Evolutionary conservation across 257 asterid species (phyloP).

Genomic region (Haberlea rhodopensis): DNA sequence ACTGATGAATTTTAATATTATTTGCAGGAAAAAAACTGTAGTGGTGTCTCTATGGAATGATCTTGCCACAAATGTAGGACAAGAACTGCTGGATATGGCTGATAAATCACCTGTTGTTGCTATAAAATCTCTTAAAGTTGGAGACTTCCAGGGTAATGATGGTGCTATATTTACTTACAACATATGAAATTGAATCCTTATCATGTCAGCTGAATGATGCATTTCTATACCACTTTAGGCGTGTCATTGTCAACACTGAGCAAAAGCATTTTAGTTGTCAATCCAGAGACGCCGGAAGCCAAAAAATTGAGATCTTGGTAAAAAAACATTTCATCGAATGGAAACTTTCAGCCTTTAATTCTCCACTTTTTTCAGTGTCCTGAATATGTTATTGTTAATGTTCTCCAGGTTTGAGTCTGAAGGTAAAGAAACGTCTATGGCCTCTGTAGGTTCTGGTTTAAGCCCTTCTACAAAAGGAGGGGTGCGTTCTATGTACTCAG

Average conservation of each 20-base stretch:
- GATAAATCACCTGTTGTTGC: constrained; percentile 91
- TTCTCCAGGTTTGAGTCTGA: constrained; percentile 74
- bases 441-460: constrained; percentile 69
- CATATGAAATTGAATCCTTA: background rate
- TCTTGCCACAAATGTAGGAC: constrained; percentile 56
- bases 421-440: constrained; percentile 77
- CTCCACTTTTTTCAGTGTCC: background rate
- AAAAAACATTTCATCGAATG: background rate
- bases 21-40: constrained; percentile 75
- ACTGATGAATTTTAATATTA: background rate
- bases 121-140: constrained; percentile 81
- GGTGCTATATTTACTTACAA: background rate
- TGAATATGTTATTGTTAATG: constrained; percentile 9
- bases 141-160: constrained; percentile 78
- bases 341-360: background rate
- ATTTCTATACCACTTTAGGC: constrained; percentile 42
- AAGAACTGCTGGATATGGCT: constrained; percentile 70
- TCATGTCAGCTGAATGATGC: background rate
- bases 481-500: constrained; percentile 55
- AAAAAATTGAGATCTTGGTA: constrained; percentile 76
- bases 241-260: constrained; percentile 79
- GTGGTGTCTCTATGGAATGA: constrained; percentile 65
- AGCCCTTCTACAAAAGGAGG: constrained; percentile 48
- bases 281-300: constrained; percentile 88
- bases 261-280: constrained; percentile 60